Percentiles rank a stretch among this genome's conserved stretches.
phyloP scores from a whole-genome alignment of 2,329 filamentous ascomycete species.

The Xylariomycetidae sp. region DNA sequence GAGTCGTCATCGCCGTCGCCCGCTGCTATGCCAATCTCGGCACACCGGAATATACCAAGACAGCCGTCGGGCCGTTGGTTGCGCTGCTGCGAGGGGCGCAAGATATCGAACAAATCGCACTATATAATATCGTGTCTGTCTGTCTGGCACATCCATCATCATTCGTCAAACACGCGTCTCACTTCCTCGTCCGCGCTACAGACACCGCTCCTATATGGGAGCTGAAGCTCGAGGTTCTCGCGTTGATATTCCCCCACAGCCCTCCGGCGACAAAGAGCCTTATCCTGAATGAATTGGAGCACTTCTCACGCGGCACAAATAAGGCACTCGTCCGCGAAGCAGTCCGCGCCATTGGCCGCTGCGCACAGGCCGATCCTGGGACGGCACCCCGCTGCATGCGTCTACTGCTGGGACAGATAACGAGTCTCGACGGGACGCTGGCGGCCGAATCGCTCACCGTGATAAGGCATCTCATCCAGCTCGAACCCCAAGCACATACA shows the following conservation, averaged over 20 bases:
- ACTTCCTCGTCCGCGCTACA: slow-evolving; percentile 79
- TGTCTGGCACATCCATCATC: slow-evolving; percentile 68
- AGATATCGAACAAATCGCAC: slow-evolving; percentile 83
- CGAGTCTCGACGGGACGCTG: slow-evolving; percentile 78
- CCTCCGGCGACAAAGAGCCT: slow-evolving; percentile 73
- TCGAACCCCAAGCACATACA: slow-evolving; percentile 74
- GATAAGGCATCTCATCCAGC: slow-evolving; percentile 91
- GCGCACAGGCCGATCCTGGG: slow-evolving; percentile 70
- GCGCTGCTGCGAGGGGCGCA: slow-evolving; percentile 78
- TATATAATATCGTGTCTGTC: slow-evolving; percentile 95
- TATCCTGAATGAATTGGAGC: slow-evolving; percentile 87
- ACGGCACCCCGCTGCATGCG: slow-evolving; percentile 76
- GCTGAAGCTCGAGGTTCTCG: slow-evolving; percentile 86
- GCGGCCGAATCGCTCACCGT: slow-evolving; percentile 93
- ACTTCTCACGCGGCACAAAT: slow-evolving; percentile 75
- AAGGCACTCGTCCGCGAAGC: slow-evolving; percentile 79
- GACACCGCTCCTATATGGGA: slow-evolving; percentile 82
- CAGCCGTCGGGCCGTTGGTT: slow-evolving; percentile 77
- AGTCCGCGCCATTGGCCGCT: slow-evolving; percentile 88
- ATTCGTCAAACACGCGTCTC: slow-evolving; percentile 85
- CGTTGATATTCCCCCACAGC: slow-evolving; percentile 83
- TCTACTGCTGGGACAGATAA: slow-evolving; percentile 80
- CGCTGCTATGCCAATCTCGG: slow-evolving; percentile 83
- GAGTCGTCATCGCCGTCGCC: slow-evolving; percentile 82
- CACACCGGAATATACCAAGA: slow-evolving; percentile 68